A percentile compares a stretch with the other conserved stretches of the same genome.
Conservation (phyloP, 1,284 basidiomycete species). For the Omphalotus olearius region DNA sequence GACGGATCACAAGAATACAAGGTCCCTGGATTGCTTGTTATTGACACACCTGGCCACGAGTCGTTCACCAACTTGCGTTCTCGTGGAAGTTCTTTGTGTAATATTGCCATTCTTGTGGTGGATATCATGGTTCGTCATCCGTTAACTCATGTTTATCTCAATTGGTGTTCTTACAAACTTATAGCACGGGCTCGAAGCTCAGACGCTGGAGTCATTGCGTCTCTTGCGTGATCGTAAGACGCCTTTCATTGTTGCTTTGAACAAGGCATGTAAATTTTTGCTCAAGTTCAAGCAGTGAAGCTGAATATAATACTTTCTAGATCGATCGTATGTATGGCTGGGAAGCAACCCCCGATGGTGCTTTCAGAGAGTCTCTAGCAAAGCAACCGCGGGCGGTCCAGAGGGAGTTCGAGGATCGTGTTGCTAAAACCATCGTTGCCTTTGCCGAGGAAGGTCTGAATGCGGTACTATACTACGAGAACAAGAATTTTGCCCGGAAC, state of each 20-base stretch:
- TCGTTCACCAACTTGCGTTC: slow-evolving; percentile 98
- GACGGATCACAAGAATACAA: slow-evolving; percentile 89
- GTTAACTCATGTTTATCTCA: neutral
- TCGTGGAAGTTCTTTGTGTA: slow-evolving; percentile 96
- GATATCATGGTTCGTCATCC: slow-evolving; percentile 83
- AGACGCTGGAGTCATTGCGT: slow-evolving; percentile 95
- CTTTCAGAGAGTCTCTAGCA: slow-evolving; percentile 90
- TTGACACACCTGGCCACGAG: slow-evolving; percentile 99
- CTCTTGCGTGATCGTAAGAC: slow-evolving; percentile 93
- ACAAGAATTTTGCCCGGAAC: slow-evolving; percentile 93
- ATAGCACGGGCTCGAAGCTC: slow-evolving; percentile 94
- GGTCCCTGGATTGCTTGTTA: slow-evolving; percentile 93
- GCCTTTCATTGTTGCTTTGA: slow-evolving; percentile 98
- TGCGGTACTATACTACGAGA: slow-evolving; percentile 94
- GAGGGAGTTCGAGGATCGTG: slow-evolving; percentile 91
- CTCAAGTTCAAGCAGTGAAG: slow-evolving; percentile 1
- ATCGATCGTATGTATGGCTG: slow-evolving; percentile 98
- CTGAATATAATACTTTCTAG: slow-evolving; percentile 34
- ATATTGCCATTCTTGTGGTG: slow-evolving; percentile 98
- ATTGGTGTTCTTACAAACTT: neutral
- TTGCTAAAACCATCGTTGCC: slow-evolving; percentile 82
- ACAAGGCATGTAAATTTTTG: slow-evolving; percentile 64
- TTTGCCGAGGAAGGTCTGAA: slow-evolving; percentile 99
- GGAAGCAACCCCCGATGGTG: slow-evolving; percentile 87
- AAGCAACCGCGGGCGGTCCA: slow-evolving; percentile 81